Percentiles rank a stretch among this genome's conserved stretches.
Conservation (phyloP, 2,329 filamentous ascomycete species). For the Ceratocystiopsis minuta region DNA sequence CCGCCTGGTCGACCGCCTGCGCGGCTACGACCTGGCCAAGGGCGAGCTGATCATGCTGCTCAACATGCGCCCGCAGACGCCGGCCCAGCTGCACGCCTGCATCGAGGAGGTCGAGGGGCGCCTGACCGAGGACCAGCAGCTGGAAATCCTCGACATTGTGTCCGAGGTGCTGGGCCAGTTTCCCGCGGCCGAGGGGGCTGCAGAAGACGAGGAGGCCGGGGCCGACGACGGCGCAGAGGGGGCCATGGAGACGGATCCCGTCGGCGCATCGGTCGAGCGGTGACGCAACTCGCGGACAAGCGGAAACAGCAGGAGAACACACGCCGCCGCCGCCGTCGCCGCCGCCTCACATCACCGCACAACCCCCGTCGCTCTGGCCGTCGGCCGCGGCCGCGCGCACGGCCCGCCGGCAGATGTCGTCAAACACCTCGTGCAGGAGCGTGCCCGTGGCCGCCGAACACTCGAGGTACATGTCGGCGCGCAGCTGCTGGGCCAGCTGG, state of each 20-base stretch:
- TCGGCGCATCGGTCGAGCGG: conserved; percentile 13
- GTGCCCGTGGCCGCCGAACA: conserved; percentile 44
- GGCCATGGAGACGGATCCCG: too few species aligned
- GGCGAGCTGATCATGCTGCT: conserved; percentile 51
- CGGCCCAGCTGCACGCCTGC: conserved; percentile 40
- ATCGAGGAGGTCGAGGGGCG: conserved; percentile 47
- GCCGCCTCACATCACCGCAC: conserved; percentile 24
- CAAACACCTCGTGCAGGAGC: conserved; percentile 36
- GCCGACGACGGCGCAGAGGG: too few species aligned
- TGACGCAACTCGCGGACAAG: not conserved
- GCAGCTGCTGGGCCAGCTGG: conserved; percentile 35
- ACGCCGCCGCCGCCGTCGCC: not conserved
- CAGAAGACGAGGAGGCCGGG: conserved; percentile 16
- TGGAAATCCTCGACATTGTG: conserved; percentile 38
- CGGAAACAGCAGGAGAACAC: not conserved
- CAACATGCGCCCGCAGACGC: conserved; percentile 42
- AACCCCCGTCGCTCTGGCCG: conserved; percentile 37
- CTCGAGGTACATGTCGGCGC: conserved; percentile 45
- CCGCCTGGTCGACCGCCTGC: conserved; percentile 34
- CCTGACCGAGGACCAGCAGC: conserved; percentile 40
- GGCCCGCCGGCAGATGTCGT: conserved; percentile 42
- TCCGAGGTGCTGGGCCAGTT: conserved; percentile 39
- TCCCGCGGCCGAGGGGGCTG: conserved; percentile 16
- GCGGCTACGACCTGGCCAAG: conserved; percentile 43
- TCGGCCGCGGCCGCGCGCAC: conserved; percentile 26